Conservation (phyloP, 495 filamentous ascomycete species). For the Oleoguttula mirabilis region DNA sequence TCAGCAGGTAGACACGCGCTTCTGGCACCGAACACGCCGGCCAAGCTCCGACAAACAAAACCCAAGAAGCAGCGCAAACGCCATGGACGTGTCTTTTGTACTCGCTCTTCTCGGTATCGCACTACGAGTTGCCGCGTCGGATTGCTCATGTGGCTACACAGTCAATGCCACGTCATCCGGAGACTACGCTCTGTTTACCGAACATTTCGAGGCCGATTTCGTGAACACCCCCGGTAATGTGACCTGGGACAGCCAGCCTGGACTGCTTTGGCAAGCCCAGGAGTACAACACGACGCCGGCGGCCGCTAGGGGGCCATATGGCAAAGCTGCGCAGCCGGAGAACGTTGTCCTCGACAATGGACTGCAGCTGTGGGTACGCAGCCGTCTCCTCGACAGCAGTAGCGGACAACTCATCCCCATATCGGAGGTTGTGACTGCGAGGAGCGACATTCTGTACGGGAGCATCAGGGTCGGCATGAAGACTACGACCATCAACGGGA, state of each 20-base stretch:
- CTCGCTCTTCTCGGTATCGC: too few relatives aligned
- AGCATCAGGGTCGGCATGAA: conserved; percentile 56
- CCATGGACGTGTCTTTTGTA: too few relatives aligned
- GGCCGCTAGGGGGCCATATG: conserved; percentile 48
- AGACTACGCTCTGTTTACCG: conserved; percentile 44
- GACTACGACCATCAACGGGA: conserved; percentile 44
- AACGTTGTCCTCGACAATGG: conserved; percentile 41
- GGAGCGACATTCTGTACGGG: conserved; percentile 51
- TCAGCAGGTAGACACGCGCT: too few relatives aligned
- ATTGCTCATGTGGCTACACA: conserved; percentile 55
- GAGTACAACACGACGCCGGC: conserved; percentile 46
- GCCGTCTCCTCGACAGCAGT: conserved; percentile 20
- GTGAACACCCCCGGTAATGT: conserved; percentile 31
- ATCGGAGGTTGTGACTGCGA: conserved; percentile 46
- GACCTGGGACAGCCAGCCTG: conserved; percentile 31
- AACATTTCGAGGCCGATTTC: conserved; percentile 59
- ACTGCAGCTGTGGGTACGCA: conserved; percentile 47
- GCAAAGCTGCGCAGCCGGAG: conserved; percentile 42
- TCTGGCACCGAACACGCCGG: too few relatives aligned
- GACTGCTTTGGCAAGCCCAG: conserved; percentile 49
- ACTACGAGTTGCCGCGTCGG: too few relatives aligned
- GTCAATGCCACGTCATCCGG: conserved; percentile 30
- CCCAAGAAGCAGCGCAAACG: too few relatives aligned
- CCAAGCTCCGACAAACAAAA: too few relatives aligned
- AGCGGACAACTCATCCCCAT: conserved; percentile 42